Conservation (phyloP, 352 stramenopile species). For the Pythium vanterpoolii region DNA sequence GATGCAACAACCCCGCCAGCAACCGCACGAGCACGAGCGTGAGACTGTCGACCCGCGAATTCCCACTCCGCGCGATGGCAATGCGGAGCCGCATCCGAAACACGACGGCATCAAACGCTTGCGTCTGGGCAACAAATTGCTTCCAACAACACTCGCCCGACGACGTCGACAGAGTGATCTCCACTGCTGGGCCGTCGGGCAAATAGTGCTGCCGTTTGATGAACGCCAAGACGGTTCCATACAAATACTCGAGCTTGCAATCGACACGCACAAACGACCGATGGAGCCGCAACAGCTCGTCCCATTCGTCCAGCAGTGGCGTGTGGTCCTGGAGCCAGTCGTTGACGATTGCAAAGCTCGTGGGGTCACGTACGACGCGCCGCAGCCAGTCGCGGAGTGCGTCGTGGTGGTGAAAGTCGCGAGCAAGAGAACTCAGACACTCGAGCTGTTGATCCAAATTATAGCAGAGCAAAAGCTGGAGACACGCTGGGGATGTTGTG, state of each 20-base stretch:
- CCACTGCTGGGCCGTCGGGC: neutral
- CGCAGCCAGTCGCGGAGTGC: constrained; percentile 50
- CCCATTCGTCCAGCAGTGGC: constrained; percentile 48
- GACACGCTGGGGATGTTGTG: constrained; percentile 21
- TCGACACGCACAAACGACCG: constrained; percentile 58
- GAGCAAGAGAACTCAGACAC: constrained; percentile 43
- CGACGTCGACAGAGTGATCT: constrained; percentile 11
- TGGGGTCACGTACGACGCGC: constrained; percentile 35
- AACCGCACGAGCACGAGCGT: constrained; percentile 26
- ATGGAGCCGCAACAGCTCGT: constrained; percentile 44
- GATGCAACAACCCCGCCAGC: constrained; percentile 13
- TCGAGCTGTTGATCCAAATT: constrained; percentile 58
- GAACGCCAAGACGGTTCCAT: constrained; percentile 34
- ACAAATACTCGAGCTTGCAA: constrained; percentile 61
- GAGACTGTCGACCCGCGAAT: constrained; percentile 12
- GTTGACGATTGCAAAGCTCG: constrained; percentile 61
- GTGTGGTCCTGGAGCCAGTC: constrained; percentile 55
- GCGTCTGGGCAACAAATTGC: constrained; percentile 18
- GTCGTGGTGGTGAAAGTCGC: constrained; percentile 40
- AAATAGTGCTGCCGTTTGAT: neutral
- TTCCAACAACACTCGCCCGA: constrained; percentile 18
- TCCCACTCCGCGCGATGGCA: constrained; percentile 9
- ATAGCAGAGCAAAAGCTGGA: constrained; percentile 55
- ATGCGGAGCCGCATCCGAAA: constrained; percentile 17
- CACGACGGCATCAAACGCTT: neutral